These are phyloP conservation scores for Entophlyctis luteolus DNA, from an alignment of 192 early-diverging fungal species.

Conservation along the genomic window DNA sequence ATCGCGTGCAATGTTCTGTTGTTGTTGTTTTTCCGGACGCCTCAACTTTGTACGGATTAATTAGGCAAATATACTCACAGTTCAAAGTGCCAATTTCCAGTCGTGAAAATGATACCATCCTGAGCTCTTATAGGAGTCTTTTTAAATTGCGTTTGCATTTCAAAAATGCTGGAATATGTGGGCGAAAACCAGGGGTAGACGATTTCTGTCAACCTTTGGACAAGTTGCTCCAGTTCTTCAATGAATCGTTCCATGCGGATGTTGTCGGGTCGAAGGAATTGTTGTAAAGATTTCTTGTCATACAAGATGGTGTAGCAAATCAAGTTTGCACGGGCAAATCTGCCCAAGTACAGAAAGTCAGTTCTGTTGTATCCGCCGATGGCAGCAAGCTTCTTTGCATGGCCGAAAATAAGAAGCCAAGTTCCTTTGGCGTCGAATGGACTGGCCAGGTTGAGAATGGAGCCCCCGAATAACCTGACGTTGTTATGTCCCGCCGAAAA, in stretches of 20 bases:
- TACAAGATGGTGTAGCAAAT: constrained; percentile 15
- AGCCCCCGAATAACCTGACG: constrained; percentile 12
- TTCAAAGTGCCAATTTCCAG: constrained; percentile 24
- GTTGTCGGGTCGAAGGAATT: not conserved
- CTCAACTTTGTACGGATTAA: too few species aligned
- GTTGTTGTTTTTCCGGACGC: too few species aligned
- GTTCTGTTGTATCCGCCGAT: constrained; percentile 4
- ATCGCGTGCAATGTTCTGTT: constrained; percentile 13
- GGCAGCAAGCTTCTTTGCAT: not conserved
- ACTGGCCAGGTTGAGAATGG: not conserved
- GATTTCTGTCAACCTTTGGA: not conserved
- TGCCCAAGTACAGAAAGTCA: constrained; percentile 8
- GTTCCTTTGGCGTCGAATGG: not conserved
- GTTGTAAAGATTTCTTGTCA: not conserved
- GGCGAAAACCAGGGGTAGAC: constrained; percentile 14
- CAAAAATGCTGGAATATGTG: too few species aligned
- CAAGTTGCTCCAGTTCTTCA: not conserved
- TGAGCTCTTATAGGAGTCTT: not conserved
- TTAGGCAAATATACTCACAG: too few species aligned
- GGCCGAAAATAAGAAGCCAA: constrained; percentile 14
- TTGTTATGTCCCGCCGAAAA: too few species aligned
- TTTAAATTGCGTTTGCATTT: not conserved
- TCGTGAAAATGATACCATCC: constrained; percentile 3
- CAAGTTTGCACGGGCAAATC: constrained; percentile 2
- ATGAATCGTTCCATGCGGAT: too few species aligned